Percentiles rank a stretch among this genome's conserved stretches.
Evolutionary conservation across 106 monocot species (phyloP).

Genomic region (Ottelia alismoides): DNA sequence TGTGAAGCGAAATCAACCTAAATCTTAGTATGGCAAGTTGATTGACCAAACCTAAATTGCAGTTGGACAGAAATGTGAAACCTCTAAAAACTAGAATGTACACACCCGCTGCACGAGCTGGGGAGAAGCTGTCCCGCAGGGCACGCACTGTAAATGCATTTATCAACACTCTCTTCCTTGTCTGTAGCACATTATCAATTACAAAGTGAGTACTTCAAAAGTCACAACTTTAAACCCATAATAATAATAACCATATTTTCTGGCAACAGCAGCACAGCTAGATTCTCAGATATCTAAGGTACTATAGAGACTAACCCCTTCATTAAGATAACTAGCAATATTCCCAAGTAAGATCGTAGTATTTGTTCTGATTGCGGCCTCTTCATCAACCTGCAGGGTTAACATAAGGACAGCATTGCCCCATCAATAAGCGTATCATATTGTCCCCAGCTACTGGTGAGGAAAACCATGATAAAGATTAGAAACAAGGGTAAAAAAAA

Average conservation of each 20-base stretch:
- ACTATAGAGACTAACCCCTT: constrained; percentile 96
- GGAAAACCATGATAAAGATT: no score
- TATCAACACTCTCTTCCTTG: constrained; percentile 96
- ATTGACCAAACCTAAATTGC: no score
- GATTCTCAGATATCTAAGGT: no score
- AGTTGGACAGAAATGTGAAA: neutral
- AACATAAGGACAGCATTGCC: neutral
- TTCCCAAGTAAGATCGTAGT: constrained; percentile 96
- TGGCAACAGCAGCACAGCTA: no score
- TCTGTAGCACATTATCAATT: constrained; percentile 32
- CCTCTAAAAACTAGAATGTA: constrained; percentile 3
- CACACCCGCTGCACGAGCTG: constrained; percentile 91
- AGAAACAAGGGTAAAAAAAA: neutral
- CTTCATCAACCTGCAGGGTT: constrained; percentile 81
- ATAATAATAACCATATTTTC: no score
- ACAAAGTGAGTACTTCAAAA: neutral
- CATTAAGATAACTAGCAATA: constrained; percentile 90
- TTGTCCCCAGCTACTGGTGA: no score
- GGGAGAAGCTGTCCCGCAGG: constrained; percentile 85
- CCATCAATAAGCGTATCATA: no score
- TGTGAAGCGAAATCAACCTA: neutral
- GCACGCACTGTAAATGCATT: constrained; percentile 98
- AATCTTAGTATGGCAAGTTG: neutral
- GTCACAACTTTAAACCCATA: no score
- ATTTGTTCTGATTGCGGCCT: constrained; percentile 96